Evolutionary conservation across 768 basidiomycete species (phyloP).

Genomic region (Harrya chromipes): DNA sequence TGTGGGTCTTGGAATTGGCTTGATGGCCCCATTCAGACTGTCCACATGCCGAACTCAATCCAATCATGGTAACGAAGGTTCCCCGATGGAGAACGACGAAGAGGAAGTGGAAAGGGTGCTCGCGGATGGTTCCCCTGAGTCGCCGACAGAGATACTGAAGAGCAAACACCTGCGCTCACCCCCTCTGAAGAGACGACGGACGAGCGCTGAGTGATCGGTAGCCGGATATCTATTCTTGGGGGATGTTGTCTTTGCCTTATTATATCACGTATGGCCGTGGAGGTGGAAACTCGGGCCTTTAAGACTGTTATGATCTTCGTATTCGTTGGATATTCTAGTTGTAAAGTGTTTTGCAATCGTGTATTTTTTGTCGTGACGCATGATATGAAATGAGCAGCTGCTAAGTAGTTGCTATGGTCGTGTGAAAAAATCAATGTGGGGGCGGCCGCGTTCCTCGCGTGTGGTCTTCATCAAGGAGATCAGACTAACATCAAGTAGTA

Average conservation of each 20-base stretch:
- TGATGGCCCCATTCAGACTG: conserved; percentile 55
- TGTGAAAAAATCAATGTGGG: conserved; percentile 23
- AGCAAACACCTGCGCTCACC: conserved; percentile 30
- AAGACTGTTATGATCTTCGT: conserved; percentile 6
- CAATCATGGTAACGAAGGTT: conserved; percentile 5
- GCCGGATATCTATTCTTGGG: conserved; percentile 26
- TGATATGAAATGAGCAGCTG: not conserved
- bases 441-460: conserved; percentile 15
- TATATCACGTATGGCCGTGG: conserved; percentile 12
- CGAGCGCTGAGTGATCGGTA: conserved; percentile 22
- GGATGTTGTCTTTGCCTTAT: conserved; percentile 12
- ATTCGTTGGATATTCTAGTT: conserved; percentile 27
- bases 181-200: conserved; percentile 52
- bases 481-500: conserved; percentile 27
- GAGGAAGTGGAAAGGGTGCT: conserved; percentile 34
- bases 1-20: conserved; percentile 39
- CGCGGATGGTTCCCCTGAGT: conserved; percentile 18
- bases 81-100: conserved; percentile 28
- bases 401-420: conserved; percentile 9
- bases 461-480: conserved; percentile 27
- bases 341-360: conserved; percentile 33
- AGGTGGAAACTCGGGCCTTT: conserved; percentile 1
- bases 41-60: conserved; percentile 37
- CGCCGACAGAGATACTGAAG: conserved; percentile 22
- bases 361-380: conserved; percentile 22